These are phyloP conservation scores for Pythium oligandrum DNA, from an alignment of 352 stramenopile genomes.

Conservation along the genomic window DNA sequence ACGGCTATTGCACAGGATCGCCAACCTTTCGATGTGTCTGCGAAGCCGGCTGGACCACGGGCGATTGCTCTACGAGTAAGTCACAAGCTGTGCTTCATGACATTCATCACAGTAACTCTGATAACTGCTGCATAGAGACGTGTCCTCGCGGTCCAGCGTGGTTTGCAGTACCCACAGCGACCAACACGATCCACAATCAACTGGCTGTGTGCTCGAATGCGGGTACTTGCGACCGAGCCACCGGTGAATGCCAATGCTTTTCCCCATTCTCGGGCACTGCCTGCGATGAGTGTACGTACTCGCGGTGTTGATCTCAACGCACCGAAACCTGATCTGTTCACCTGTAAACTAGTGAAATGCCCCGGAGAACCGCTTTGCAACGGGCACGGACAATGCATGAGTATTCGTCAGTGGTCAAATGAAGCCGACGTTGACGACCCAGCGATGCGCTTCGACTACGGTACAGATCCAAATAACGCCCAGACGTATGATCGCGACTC, in stretches of 20 bases:
- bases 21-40: constrained; percentile 61
- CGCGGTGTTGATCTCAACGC: neutral
- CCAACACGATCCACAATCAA: constrained; percentile 51
- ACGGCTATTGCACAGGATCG: constrained; percentile 52
- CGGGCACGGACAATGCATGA: constrained; percentile 77
- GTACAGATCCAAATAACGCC: constrained; percentile 54
- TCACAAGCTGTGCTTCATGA: neutral
- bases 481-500: constrained; percentile 76
- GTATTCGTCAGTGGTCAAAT: constrained; percentile 55
- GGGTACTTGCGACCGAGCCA: constrained; percentile 45
- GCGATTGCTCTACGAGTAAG: constrained; percentile 63
- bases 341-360: constrained; percentile 43
- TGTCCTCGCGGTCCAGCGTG: constrained; percentile 61
- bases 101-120: too few species aligned
- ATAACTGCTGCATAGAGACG: constrained; percentile 26
- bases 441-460: constrained; percentile 63
- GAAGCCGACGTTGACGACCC: constrained; percentile 47
- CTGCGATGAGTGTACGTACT: constrained; percentile 43
- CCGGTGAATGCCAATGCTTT: constrained; percentile 58
- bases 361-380: constrained; percentile 44
- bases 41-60: constrained; percentile 49
- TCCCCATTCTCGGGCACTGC: constrained; percentile 50
- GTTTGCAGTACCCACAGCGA: constrained; percentile 38
- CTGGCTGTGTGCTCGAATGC: constrained; percentile 53
- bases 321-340: constrained; percentile 4